phyloP scores from a whole-genome alignment of 345 rosid species.

The Ceriops decandra region DNA sequence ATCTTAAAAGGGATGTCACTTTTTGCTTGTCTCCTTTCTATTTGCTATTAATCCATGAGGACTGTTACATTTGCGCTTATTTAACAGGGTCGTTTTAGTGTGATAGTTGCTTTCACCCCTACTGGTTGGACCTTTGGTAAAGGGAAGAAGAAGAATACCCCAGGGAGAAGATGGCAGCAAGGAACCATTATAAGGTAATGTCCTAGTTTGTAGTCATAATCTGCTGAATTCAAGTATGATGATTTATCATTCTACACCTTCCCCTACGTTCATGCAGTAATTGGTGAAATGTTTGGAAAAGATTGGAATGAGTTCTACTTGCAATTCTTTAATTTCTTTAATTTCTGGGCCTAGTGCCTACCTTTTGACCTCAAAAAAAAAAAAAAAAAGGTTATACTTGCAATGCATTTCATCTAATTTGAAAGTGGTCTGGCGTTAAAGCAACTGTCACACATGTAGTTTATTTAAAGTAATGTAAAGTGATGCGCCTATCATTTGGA shows the following conservation, averaged over 20 bases:
- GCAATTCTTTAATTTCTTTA: too few relatives aligned
- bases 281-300: not conserved
- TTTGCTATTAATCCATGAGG: not conserved
- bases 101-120: conserved; percentile 89
- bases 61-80: conserved; percentile 1
- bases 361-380: too few relatives aligned
- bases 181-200: conserved; percentile 87
- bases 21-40: not conserved
- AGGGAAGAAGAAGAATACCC: conserved; percentile 65
- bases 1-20: too few relatives aligned
- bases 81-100: conserved; percentile 65
- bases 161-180: conserved; percentile 89
- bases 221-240: not conserved
- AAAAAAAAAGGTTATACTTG: too few relatives aligned
- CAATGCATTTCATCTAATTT: too few relatives aligned
- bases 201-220: conserved; percentile 1
- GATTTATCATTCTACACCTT: not conserved
- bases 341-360: too few relatives aligned
- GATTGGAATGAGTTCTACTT: too few relatives aligned
- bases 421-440: too few relatives aligned
- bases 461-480: too few relatives aligned
- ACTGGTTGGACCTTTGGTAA: conserved; percentile 93
- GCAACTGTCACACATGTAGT: too few relatives aligned
- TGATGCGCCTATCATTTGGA: too few relatives aligned
- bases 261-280: not conserved